These are phyloP conservation scores for Aotearoamyces nothofagi DNA, from an alignment of 2,329 filamentous ascomycete genomes.

Conservation along the genomic window DNA sequence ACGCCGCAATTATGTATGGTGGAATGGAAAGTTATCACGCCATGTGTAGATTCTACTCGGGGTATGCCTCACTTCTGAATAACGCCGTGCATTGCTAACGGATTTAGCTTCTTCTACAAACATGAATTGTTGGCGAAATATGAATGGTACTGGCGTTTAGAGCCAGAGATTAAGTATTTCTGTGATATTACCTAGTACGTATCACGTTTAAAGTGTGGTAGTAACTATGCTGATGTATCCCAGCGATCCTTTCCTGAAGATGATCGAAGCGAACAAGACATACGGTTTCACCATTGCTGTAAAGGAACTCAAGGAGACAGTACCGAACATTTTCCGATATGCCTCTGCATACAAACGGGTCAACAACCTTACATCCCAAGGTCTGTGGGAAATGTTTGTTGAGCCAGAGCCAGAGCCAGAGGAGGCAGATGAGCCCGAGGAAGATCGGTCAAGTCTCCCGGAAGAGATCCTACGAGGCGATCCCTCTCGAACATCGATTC, in stretches of 20 bases:
- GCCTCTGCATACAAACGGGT: conserved; percentile 93
- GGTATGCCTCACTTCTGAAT: conserved; percentile 36
- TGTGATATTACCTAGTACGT: conserved; percentile 96
- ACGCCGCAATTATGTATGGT: conserved; percentile 97
- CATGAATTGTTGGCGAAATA: conserved; percentile 91
- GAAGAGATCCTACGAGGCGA: conserved; percentile 72
- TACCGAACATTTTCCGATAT: conserved; percentile 97
- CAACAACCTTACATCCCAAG: conserved; percentile 80
- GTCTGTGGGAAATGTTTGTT: conserved; percentile 97
- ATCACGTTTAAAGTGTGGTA: background rate
- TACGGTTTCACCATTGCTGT: conserved; percentile 98
- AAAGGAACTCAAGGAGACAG: conserved; percentile 93
- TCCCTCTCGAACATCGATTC: conserved; percentile 52
- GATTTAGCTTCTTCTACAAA: conserved; percentile 78
- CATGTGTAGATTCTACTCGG: conserved; percentile 99
- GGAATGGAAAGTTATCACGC: conserved; percentile 97
- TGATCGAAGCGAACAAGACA: conserved; percentile 90
- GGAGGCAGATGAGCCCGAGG: conserved; percentile 35
- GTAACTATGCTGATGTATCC: conserved; percentile 17
- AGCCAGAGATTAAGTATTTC: conserved; percentile 99
- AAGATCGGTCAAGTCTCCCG: conserved; percentile 55
- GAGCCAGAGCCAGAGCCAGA: conserved; percentile 53
- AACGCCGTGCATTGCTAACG: conserved; percentile 7
- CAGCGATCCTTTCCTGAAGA: conserved; percentile 88
- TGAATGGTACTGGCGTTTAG: conserved; percentile 98